These are phyloP conservation scores for Hypoxylon sp. DNA, from an alignment of 2,329 filamentous ascomycete species.

Conservation along the genomic window DNA sequence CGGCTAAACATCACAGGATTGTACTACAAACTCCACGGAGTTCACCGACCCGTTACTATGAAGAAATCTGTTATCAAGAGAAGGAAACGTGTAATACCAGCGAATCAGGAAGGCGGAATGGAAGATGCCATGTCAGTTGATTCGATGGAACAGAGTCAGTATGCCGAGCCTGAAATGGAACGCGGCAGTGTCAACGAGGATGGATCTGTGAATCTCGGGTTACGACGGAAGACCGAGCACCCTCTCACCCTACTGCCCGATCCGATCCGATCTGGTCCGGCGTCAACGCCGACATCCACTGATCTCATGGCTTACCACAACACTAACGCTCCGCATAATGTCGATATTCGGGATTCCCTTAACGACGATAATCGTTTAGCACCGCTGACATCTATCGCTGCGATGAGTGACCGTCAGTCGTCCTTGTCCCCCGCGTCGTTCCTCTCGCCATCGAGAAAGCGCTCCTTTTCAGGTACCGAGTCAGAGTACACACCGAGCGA, in stretches of 20 bases:
- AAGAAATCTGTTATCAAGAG: constrained; percentile 98
- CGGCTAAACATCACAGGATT: constrained; percentile 72
- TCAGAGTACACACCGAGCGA: constrained; percentile 62
- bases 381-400: constrained; percentile 66
- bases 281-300: constrained; percentile 61
- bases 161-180: constrained; percentile 60
- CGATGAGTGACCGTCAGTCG: constrained; percentile 66
- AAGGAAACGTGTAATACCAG: constrained; percentile 93
- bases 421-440: constrained; percentile 74
- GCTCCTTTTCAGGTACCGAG: constrained; percentile 75
- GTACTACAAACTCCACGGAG: constrained; percentile 96
- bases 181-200: constrained; percentile 73
- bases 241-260: constrained; percentile 65
- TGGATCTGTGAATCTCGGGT: constrained; percentile 74
- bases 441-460: constrained; percentile 73
- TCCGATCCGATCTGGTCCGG: constrained; percentile 61
- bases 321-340: constrained; percentile 58
- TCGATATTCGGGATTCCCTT: constrained; percentile 61
- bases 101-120: constrained; percentile 64
- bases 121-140: constrained; percentile 64
- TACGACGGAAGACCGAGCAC: constrained; percentile 65
- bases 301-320: constrained; percentile 69
- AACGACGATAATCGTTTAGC: constrained; percentile 72
- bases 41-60: constrained; percentile 96
- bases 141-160: constrained; percentile 60